Evolutionary conservation across 2,329 filamentous ascomycete genomes (phyloP), one percentile per base, ranked within the genome.

Genomic region (Monilinia fructigena): DNA sequence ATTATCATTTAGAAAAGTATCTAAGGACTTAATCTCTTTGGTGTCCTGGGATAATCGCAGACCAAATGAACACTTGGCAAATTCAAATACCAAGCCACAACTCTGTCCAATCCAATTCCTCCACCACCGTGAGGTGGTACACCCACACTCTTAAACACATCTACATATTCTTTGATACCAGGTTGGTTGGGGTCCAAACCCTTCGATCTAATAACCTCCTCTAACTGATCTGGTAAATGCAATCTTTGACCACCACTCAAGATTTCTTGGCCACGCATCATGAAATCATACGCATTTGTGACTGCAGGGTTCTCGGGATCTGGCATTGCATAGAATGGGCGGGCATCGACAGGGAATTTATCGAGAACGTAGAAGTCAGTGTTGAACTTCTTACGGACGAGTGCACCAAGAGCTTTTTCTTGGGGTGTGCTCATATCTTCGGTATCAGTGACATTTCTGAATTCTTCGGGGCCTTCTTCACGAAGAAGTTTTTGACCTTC

Each of bases 331-430:
- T 97, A 98, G 80, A 97, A 97, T 6, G 94, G 94, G 40, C 95
- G 87, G 26, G 95, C 91, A 48, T 83, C 82, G 78, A 95, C 88
- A 55, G 95, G 95, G 83, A 97, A 99, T 80, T 98, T 95, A 82
- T 98, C 94, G 69, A 99, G 85, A 28, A 96, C 89, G 81, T 97
- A 98, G 81, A 98, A 98, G 81, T 99, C 95, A 68, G 93, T 95
- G 76, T 90, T 86, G 84, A 90, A 97, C 80, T 97, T 97, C 74
- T 91, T 85, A 66, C 91, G 89, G 71, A 98, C 87, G 58, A 98
- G 83, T 35, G 87, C 88, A 67, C 95, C 95, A 11, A 98, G 88
- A n/a, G 89, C 91, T 80, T 93, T 93, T 78, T 95, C 91, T 75
- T 94, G 89, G 0, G 91, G 88, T 0, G 91, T 95, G 75, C 80